Evolutionary conservation across 345 rosid genomes (phyloP), one percentile per base, ranked within the genome.

Genomic region (Litchi chinensis): DNA sequence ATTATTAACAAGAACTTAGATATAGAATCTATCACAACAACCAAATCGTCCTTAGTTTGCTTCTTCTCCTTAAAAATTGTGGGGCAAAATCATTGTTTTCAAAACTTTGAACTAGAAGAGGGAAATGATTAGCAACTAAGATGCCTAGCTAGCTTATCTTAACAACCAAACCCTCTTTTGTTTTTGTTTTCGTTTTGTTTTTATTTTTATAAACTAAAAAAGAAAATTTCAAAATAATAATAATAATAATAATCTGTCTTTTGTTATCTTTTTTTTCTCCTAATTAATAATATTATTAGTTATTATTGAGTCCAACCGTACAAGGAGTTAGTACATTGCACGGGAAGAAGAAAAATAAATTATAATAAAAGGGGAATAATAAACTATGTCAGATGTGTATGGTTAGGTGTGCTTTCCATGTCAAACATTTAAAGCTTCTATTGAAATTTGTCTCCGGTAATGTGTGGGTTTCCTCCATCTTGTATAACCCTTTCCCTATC

Each of bases 251-350:
- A 1, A 28, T 28, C 32, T 28, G 32, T 28, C 32, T 28, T 28
- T 28, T 2, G 32, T 28, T 28, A n/a, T 2, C 13, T n/a, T 11
- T 22, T 26, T 28, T 70, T 66, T 39, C 43, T 39, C 65, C 13
- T 10, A 4, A 48, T 9, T 60, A 37, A 3, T 56, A 16, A 5
- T 1, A 3, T 2, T 50, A 15, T 50, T 50, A 50, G 4, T 71
- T 71, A 56, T 68, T 59, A 76, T 28, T 28, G 24, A 64, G 16
- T 65, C 67, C 79, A 78, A 41, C 76, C 82, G 77, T 71, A 71
- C 82, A 10, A 50, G 65, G 69, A 62, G 71, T n/a, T 16, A 70
- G 82, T 66, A 78, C 80, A 75, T 67, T 71, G 84, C 62, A 83
- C 22, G 65, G 50, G 39, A 54, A 63, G 65, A 65, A 13, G 39